Evolutionary conservation across 2,329 filamentous ascomycete genomes (phyloP).

Genomic region (Alternaria arborescens): DNA sequence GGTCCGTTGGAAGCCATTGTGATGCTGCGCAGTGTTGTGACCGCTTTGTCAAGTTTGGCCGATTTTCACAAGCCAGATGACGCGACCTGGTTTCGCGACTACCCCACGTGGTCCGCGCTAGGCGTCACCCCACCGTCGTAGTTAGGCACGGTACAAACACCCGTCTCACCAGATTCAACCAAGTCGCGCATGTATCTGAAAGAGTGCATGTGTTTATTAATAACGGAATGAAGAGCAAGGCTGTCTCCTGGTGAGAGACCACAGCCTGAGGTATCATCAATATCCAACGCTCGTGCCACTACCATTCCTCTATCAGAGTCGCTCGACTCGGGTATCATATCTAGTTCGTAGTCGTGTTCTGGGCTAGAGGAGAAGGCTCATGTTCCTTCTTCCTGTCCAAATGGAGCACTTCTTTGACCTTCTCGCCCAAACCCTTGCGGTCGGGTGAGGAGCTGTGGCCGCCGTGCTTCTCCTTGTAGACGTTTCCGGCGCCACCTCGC

Average conservation of each 20-base stretch:
- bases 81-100: constrained; percentile 21
- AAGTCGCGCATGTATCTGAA: background rate
- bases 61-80: constrained; percentile 29
- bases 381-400: constrained; percentile 49
- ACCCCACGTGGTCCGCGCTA: constrained; percentile 25
- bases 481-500: constrained; percentile 58
- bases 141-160: constrained; percentile 16
- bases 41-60: constrained; percentile 3
- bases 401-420: constrained; percentile 54
- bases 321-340: constrained; percentile 31
- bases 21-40: background rate
- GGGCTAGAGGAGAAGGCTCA: constrained; percentile 38
- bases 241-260: constrained; percentile 12
- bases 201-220: constrained; percentile 14
- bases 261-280: constrained; percentile 23
- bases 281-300: constrained; percentile 19
- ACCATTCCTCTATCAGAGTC: constrained; percentile 12
- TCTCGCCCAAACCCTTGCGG: constrained; percentile 53
- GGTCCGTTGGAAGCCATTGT: constrained; percentile 31
- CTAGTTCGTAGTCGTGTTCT: constrained; percentile 32
- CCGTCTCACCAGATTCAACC: background rate
- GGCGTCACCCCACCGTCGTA: constrained; percentile 19
- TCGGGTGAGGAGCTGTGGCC: constrained; percentile 53
- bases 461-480: constrained; percentile 58
- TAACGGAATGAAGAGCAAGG: constrained; percentile 8